Evolutionary conservation across 495 filamentous ascomycete genomes (phyloP).

Genomic region (Mytilinidion resinicola): DNA sequence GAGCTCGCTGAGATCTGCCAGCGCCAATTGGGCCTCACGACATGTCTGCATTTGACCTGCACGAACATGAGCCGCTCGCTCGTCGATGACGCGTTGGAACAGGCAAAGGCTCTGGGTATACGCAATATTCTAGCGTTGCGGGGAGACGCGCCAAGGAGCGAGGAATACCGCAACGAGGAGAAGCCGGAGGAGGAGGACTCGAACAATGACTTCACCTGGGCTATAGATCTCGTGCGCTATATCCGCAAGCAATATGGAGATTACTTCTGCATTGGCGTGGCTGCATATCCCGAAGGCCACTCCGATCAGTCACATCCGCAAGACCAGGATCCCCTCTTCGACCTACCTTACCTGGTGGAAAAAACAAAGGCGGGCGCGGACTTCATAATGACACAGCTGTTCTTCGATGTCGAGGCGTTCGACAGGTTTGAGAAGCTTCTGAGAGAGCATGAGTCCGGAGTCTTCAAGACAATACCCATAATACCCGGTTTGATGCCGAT

Average conservation of each 20-base stretch:
- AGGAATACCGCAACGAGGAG: slow-evolving; percentile 63
- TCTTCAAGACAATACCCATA: slow-evolving; percentile 82
- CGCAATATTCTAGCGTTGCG: slow-evolving; percentile 89
- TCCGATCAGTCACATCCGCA: slow-evolving; percentile 80
- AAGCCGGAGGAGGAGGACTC: slow-evolving; percentile 51
- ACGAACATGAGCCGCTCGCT: slow-evolving; percentile 90
- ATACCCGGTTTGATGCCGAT: slow-evolving; percentile 96
- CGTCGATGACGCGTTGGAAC: slow-evolving; percentile 82
- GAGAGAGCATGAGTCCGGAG: slow-evolving; percentile 74
- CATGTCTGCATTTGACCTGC: slow-evolving; percentile 92
- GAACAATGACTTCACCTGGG: slow-evolving; percentile 81
- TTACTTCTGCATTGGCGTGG: slow-evolving; percentile 96
- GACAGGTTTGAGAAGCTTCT: slow-evolving; percentile 69
- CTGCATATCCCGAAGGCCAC: slow-evolving; percentile 92
- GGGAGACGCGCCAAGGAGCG: slow-evolving; percentile 85
- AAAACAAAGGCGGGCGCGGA: slow-evolving; percentile 90
- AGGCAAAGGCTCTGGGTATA: slow-evolving; percentile 88
- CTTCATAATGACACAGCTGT: slow-evolving; percentile 99
- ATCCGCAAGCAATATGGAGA: slow-evolving; percentile 80
- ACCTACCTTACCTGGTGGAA: slow-evolving; percentile 84
- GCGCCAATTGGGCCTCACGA: slow-evolving; percentile 82
- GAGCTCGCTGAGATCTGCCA: slow-evolving; percentile 96
- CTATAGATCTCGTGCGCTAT: slow-evolving; percentile 83
- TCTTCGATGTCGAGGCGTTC: slow-evolving; percentile 84
- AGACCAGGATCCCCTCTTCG: slow-evolving; percentile 68